Percentiles rank a stretch among this genome's conserved stretches.
phyloP scores from a whole-genome alignment of 129 eudicot genomes.

The Arctium minus region DNA sequence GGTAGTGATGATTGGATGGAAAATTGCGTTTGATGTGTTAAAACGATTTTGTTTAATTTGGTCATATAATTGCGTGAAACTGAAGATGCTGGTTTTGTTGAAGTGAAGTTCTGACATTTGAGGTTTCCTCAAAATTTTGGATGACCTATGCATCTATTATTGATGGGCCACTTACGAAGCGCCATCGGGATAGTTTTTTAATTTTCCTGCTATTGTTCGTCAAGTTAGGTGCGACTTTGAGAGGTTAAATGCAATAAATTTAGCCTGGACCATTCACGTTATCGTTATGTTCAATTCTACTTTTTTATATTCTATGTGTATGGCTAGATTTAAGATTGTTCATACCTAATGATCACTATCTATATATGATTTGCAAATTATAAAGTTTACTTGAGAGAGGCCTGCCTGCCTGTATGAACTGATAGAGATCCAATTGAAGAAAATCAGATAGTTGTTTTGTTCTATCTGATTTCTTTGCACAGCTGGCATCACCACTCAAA shows the following conservation, averaged over 20 bases:
- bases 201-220: constrained; percentile 15
- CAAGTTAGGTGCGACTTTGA: constrained; percentile 12
- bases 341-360: background rate
- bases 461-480: background rate
- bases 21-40: background rate
- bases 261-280: constrained; percentile 20
- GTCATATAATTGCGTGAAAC: constrained; percentile 4
- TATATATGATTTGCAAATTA: background rate
- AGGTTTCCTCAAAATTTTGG: background rate
- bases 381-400: background rate
- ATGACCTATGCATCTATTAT: constrained; percentile 17
- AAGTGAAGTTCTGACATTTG: background rate
- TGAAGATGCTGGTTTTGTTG: background rate
- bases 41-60: background rate
- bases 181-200: constrained; percentile 1
- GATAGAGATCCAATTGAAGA: constrained; percentile 12
- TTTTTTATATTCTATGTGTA: background rate
- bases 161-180: constrained; percentile 29
- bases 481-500: constrained; percentile 7
- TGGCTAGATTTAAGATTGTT: background rate
- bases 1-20: background rate
- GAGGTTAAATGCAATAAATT: constrained; percentile 17
- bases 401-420: constrained; percentile 4
- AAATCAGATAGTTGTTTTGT: background rate
- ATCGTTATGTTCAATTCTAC: background rate